A percentile compares a stretch with the other conserved stretches of the same genome.
These are phyloP conservation scores for Udeniomyces megalosporus DNA, from an alignment of 768 basidiomycete genomes.

Conservation along the genomic window DNA sequence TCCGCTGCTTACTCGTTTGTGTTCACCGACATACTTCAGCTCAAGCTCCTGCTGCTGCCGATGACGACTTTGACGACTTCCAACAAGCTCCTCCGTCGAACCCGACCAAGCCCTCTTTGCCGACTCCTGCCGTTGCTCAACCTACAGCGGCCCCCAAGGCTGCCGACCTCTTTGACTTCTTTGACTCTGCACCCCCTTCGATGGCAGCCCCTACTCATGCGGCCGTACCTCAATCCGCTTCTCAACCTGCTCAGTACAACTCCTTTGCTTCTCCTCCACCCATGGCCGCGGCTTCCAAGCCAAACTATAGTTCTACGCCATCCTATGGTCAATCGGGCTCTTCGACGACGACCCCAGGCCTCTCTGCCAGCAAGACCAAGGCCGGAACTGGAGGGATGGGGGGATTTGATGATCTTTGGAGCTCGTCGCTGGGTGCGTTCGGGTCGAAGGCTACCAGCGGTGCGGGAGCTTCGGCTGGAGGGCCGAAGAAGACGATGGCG, in stretches of 20 bases:
- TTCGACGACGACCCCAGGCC: not conserved
- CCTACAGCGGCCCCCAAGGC: slow-evolving; percentile 26
- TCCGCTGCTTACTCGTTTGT: not conserved
- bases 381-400: slow-evolving; percentile 3
- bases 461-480: slow-evolving; percentile 9
- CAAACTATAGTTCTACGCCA: slow-evolving; percentile 6
- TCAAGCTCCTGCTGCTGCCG: slow-evolving; percentile 22
- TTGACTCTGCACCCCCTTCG: slow-evolving; percentile 10
- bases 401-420: slow-evolving; percentile 13
- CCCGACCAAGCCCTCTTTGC: slow-evolving; percentile 7
- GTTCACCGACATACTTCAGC: not conserved
- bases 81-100: slow-evolving; percentile 46
- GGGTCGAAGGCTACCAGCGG: slow-evolving; percentile 30
- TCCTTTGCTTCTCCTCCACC: not conserved
- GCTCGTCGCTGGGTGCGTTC: slow-evolving; percentile 18
- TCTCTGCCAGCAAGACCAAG: not conserved
- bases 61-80: slow-evolving; percentile 78
- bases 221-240: not conserved
- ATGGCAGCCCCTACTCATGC: not conserved
- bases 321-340: not conserved
- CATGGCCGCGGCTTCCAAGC: not conserved
- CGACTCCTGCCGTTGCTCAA: slow-evolving; percentile 1
- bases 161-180: slow-evolving; percentile 29
- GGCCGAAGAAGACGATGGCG: slow-evolving; percentile 56
- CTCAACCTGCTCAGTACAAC: slow-evolving; percentile 1